phyloP scores from a whole-genome alignment of 2,329 filamentous ascomycete species.

The Aurifilum marmelostoma region DNA sequence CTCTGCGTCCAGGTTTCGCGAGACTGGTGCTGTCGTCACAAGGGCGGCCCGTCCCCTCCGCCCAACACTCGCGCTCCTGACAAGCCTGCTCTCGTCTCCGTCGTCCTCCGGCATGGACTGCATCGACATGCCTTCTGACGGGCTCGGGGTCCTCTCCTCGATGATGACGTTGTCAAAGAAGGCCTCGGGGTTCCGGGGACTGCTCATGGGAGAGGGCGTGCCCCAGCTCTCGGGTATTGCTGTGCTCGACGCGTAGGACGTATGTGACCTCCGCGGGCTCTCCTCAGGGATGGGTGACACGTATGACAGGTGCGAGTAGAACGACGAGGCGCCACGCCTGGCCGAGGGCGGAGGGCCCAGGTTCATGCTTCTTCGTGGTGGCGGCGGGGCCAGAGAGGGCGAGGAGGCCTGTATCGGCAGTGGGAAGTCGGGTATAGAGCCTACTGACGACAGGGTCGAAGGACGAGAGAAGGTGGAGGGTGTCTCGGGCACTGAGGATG shows the following conservation, averaged over 20 bases:
- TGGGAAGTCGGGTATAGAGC: slow-evolving; percentile 63
- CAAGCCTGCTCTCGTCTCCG: slow-evolving; percentile 59
- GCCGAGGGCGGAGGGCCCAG: slow-evolving; percentile 64
- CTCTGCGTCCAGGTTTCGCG: slow-evolving; percentile 1
- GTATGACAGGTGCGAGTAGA: slow-evolving; percentile 67
- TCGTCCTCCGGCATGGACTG: slow-evolving; percentile 49
- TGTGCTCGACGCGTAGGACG: slow-evolving; percentile 72
- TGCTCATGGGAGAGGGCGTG: slow-evolving; percentile 49
- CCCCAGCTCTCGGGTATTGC: slow-evolving; percentile 73
- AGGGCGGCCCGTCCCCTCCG: slow-evolving; percentile 62
- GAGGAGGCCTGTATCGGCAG: slow-evolving; percentile 43
- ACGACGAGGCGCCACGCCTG: slow-evolving; percentile 63
- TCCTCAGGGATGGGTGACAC: slow-evolving; percentile 80
- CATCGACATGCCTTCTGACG: slow-evolving; percentile 24
- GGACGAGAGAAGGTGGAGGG: slow-evolving; percentile 54
- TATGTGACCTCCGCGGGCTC: slow-evolving; percentile 59
- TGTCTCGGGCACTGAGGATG: slow-evolving; percentile 49
- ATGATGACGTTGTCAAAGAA: slow-evolving; percentile 54
- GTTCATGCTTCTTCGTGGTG: slow-evolving; percentile 52
- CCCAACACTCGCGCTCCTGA: slow-evolving; percentile 64
- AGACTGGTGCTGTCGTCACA: slow-evolving; percentile 42
- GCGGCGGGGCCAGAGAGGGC: slow-evolving; percentile 34
- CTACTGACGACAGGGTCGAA: slow-evolving; percentile 57
- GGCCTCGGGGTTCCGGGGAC: slow-evolving; percentile 51
- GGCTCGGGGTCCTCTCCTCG: slow-evolving; percentile 42